These are phyloP conservation scores for Quercus alba DNA, from an alignment of 306 rosid species.

Conservation along the genomic window DNA sequence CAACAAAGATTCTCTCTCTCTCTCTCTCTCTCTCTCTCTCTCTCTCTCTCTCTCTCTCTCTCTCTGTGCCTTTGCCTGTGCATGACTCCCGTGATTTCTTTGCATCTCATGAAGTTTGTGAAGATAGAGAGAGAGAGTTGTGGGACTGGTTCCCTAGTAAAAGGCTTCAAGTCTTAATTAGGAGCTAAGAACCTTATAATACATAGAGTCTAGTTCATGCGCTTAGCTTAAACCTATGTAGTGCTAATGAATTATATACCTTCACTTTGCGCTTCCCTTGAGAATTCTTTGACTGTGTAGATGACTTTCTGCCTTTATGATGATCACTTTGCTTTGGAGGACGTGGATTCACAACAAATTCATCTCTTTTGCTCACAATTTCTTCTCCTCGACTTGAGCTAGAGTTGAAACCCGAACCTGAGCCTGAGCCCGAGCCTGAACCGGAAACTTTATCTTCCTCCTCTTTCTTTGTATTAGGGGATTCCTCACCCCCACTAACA, in stretches of 20 bases:
- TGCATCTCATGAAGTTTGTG: slow-evolving; percentile 3
- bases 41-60: neutral
- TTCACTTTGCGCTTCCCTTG: slow-evolving; percentile 86
- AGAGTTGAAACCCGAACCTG: slow-evolving; percentile 10
- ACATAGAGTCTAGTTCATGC: neutral
- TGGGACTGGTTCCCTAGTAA: neutral
- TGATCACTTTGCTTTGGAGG: slow-evolving; percentile 18
- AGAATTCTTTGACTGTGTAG: slow-evolving; percentile 49
- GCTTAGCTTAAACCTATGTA: neutral
- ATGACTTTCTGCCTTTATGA: slow-evolving; percentile 50
- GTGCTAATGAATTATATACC: slow-evolving; percentile 28
- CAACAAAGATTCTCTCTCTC: neutral
- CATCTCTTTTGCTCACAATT: slow-evolving; percentile 43
- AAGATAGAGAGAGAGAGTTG: slow-evolving; percentile 20
- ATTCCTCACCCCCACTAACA: slow-evolving; percentile 40
- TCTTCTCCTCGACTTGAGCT: slow-evolving; percentile 39
- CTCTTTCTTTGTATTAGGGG: slow-evolving; percentile 28
- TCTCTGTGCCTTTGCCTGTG: neutral
- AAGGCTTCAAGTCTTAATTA: neutral
- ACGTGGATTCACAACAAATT: slow-evolving; percentile 12
- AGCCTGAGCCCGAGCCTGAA: slow-evolving; percentile 35
- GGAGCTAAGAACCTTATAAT: neutral
- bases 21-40: neutral
- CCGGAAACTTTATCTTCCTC: slow-evolving; percentile 49
- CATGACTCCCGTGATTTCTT: slow-evolving; percentile 42